These are phyloP conservation scores for Cystoisospora suis DNA, from an alignment of 169 alveolate genomes.

Conservation along the genomic window DNA sequence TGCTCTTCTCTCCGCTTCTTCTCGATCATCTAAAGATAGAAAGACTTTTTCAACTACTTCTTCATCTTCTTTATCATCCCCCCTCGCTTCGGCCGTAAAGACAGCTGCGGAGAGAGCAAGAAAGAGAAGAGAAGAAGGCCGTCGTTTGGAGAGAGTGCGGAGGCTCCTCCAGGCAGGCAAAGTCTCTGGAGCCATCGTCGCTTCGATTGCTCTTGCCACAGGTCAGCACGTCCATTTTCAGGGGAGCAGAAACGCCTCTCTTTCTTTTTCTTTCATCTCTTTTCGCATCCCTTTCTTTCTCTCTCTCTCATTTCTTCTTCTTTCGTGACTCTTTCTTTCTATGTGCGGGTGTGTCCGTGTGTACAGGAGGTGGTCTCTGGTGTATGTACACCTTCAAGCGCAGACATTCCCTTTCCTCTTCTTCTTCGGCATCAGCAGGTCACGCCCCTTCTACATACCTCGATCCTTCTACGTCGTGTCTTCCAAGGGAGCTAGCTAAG, in stretches of 20 bases:
- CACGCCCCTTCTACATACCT: too few species aligned
- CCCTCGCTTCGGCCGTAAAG: neutral
- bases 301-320: too few species aligned
- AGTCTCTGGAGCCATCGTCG: neutral
- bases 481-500: neutral
- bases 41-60: neutral
- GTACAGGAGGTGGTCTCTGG: neutral
- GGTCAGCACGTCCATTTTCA: neutral
- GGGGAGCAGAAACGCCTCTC: neutral
- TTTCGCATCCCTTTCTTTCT: neutral
- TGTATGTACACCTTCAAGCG: neutral
- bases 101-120: neutral
- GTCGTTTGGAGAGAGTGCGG: neutral
- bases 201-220: neutral
- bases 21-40: too few species aligned
- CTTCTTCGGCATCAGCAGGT: too few species aligned
- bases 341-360: too few species aligned
- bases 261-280: neutral
- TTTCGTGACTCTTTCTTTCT: too few species aligned
- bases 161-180: neutral
- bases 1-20: neutral
- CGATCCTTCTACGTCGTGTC: neutral
- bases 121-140: neutral
- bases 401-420: neutral
- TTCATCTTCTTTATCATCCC: neutral